A percentile compares a stretch with the other conserved stretches of the same genome.
Evolutionary conservation across 805 yeast species (phyloP).

Genomic region (Kodamaea kaohsiungensis): DNA sequence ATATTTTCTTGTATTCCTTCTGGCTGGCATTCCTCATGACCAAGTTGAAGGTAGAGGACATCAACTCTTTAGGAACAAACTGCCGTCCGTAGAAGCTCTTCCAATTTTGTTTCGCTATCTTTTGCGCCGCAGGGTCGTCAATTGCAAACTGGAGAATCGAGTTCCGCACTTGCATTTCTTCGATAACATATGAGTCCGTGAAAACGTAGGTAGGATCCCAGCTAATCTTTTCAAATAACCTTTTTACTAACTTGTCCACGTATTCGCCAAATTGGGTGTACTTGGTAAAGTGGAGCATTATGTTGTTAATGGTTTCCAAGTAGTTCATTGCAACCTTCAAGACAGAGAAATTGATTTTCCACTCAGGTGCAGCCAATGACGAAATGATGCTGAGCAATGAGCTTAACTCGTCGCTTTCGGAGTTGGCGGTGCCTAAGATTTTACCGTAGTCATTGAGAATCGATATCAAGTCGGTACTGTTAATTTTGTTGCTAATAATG

Average conservation of each 20-base stretch:
- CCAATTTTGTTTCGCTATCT: constrained; percentile 42
- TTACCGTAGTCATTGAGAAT: constrained; percentile 43
- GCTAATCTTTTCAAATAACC: constrained; percentile 25
- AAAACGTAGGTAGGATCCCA: constrained; percentile 24
- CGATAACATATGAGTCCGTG: constrained; percentile 14
- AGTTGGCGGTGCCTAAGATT: constrained; percentile 29
- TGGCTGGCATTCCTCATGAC: constrained; percentile 38
- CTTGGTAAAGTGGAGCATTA: constrained; percentile 31
- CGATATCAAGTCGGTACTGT: constrained; percentile 33
- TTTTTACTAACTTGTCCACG: constrained; percentile 18
- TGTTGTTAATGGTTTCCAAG: constrained; percentile 33
- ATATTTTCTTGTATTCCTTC: constrained; percentile 61
- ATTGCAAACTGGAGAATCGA: constrained; percentile 43
- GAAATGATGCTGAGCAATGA: constrained; percentile 26
- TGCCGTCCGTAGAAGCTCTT: constrained; percentile 45
- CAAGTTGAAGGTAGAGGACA: constrained; percentile 45
- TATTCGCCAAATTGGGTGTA: constrained; percentile 25
- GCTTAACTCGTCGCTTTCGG: constrained; percentile 23
- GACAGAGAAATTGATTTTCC: constrained; percentile 27
- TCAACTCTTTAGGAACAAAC: constrained; percentile 51
- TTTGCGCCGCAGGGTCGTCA: constrained; percentile 26
- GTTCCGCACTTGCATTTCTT: constrained; percentile 48
- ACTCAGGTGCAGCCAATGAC: constrained; percentile 1
- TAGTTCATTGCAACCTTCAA: constrained; percentile 37
- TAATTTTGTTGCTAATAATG: constrained; percentile 17